A percentile compares a stretch with the other conserved stretches of the same genome.
Evolutionary conservation across 2,329 filamentous ascomycete genomes (phyloP).

Genomic region (Penicillium sp.): DNA sequence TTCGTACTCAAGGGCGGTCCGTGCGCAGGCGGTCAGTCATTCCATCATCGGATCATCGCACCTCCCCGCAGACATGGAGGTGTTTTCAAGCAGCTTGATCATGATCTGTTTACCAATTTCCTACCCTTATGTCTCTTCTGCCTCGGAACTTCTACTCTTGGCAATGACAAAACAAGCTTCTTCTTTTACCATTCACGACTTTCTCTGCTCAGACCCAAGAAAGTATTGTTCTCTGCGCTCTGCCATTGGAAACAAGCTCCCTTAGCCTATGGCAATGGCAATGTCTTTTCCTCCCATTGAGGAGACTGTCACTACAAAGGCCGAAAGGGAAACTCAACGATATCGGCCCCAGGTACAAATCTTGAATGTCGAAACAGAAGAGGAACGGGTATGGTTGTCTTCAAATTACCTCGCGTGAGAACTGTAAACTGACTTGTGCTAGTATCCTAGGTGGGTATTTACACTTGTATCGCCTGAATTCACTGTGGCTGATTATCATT

Average conservation of each 20-base stretch:
- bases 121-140: background rate
- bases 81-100: conserved; percentile 10
- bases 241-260: background rate
- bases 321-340: background rate
- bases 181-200: background rate
- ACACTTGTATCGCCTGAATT: background rate
- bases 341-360: conserved; percentile 25
- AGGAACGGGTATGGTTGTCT: conserved; percentile 33
- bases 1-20: background rate
- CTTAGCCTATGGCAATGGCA: conserved; percentile 23
- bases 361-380: conserved; percentile 33
- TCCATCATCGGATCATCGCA: conserved; percentile 16
- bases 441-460: conserved; percentile 27
- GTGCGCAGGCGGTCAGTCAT: conserved; percentile 8
- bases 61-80: conserved; percentile 14
- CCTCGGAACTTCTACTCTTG: background rate
- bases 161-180: conserved; percentile 19
- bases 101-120: conserved; percentile 13
- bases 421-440: conserved; percentile 11
- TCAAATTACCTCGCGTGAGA: conserved; percentile 10
- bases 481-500: conserved; percentile 7
- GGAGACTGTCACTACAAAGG: background rate
- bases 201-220: conserved; percentile 2
- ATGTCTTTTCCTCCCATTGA: conserved; percentile 22
- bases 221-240: conserved; percentile 1